phyloP scores from a whole-genome alignment of 768 basidiomycete genomes.

The Leccinum arenicola region DNA sequence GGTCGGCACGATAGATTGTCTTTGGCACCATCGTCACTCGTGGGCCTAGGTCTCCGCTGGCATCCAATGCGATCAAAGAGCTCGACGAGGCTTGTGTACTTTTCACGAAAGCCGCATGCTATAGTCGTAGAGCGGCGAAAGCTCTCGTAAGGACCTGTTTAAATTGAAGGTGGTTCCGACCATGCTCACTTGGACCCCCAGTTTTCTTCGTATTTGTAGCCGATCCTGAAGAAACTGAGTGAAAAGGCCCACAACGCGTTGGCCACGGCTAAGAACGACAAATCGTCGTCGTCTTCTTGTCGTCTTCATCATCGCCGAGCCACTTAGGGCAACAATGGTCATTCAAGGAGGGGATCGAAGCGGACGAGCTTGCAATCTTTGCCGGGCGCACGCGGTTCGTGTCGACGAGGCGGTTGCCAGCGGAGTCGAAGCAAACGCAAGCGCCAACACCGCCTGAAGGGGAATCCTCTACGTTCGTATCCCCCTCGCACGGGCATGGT shows the following conservation, averaged over 20 bases:
- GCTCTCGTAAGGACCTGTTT: conserved; percentile 50
- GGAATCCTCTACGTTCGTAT: neutral
- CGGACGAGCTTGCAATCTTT: conserved; percentile 67
- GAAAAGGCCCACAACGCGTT: conserved; percentile 68
- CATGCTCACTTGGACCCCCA: neutral
- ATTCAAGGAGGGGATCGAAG: conserved; percentile 50
- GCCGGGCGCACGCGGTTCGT: conserved; percentile 66
- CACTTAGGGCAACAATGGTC: conserved; percentile 45
- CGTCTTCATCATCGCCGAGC: conserved; percentile 2
- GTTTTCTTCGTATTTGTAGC: conserved; percentile 29
- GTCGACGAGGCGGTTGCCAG: conserved; percentile 38
- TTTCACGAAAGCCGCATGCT: conserved; percentile 58
- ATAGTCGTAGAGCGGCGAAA: conserved; percentile 61
- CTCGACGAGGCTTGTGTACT: conserved; percentile 64
- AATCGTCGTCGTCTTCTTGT: conserved; percentile 7
- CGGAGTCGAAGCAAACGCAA: conserved; percentile 15
- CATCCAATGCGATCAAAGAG: conserved; percentile 63
- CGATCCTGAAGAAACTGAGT: conserved; percentile 54
- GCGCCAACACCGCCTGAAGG: conserved; percentile 1
- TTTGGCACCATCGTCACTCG: conserved; percentile 79
- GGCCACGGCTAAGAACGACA: conserved; percentile 38
- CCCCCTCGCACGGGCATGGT: neutral
- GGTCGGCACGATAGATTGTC: conserved; percentile 48
- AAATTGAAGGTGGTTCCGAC: neutral
- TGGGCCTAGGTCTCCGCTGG: conserved; percentile 66